Percentiles rank a stretch among this genome's conserved stretches.
phyloP scores from a whole-genome alignment of 2,329 filamentous ascomycete genomes.

The Talaromyces islandicus region DNA sequence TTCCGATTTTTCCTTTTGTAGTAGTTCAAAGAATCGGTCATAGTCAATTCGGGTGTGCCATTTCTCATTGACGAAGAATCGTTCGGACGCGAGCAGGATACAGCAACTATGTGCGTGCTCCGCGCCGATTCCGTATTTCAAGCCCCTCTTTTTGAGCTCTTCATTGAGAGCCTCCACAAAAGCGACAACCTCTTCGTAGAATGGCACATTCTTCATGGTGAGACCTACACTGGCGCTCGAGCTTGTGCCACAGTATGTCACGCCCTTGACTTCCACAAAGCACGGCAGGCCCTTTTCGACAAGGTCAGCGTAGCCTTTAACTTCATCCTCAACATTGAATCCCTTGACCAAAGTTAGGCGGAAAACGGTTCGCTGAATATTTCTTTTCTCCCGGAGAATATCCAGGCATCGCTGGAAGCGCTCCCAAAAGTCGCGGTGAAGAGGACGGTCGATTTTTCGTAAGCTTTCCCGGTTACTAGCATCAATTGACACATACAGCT shows the following conservation, averaged over 20 bases:
- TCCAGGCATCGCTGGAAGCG: slow-evolving; percentile 86
- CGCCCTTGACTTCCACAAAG: slow-evolving; percentile 93
- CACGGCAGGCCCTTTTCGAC: slow-evolving; percentile 81
- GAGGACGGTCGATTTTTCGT: slow-evolving; percentile 79
- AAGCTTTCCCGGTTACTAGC: slow-evolving; percentile 85
- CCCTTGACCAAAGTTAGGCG: slow-evolving; percentile 93
- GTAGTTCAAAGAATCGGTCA: slow-evolving; percentile 74
- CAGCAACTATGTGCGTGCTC: slow-evolving; percentile 96
- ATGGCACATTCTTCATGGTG: slow-evolving; percentile 96
- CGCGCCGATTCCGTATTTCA: slow-evolving; percentile 84
- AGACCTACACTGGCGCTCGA: slow-evolving; percentile 78
- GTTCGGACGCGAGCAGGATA: slow-evolving; percentile 72
- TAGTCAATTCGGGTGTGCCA: slow-evolving; percentile 96
- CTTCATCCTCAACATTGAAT: slow-evolving; percentile 95
- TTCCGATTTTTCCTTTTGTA: slow-evolving; percentile 54
- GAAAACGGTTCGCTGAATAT: slow-evolving; percentile 87
- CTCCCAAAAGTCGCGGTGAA: slow-evolving; percentile 97
- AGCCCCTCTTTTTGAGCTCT: slow-evolving; percentile 62
- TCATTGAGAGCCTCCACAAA: slow-evolving; percentile 73
- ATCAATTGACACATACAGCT: slow-evolving; percentile 94
- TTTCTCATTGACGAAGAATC: slow-evolving; percentile 69
- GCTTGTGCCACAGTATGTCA: slow-evolving; percentile 91
- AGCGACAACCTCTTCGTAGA: slow-evolving; percentile 81
- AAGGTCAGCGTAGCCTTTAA: slow-evolving; percentile 80
- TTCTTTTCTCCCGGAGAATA: slow-evolving; percentile 76